Conservation (phyloP, 2,329 filamentous ascomycete genomes). For the Phaeoacremonium minimum region DNA sequence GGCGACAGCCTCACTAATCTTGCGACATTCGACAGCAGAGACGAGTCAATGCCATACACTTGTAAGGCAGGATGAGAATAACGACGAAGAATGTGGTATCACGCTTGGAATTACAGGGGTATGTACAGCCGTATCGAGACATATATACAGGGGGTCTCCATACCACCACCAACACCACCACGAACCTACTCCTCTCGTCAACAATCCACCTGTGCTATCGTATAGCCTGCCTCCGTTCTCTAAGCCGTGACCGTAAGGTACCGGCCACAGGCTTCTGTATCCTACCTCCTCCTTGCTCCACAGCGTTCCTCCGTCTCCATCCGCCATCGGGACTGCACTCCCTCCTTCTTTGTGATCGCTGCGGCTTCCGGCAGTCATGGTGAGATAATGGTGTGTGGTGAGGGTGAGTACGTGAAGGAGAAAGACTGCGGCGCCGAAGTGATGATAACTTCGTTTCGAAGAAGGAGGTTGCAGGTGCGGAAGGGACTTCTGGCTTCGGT, state of each 20-base stretch:
- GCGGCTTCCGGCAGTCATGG: neutral
- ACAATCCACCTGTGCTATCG: neutral
- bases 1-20: too few relatives aligned
- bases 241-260: neutral
- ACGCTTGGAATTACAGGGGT: neutral
- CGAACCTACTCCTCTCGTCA: neutral
- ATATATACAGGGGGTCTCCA: neutral
- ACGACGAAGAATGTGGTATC: too few relatives aligned
- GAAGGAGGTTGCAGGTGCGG: slow-evolving; percentile 22
- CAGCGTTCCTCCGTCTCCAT: neutral
- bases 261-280: neutral
- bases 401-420: slow-evolving; percentile 4
- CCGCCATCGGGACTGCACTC: neutral
- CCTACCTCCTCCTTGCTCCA: neutral
- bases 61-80: too few relatives aligned
- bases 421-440: slow-evolving; percentile 13
- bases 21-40: too few relatives aligned
- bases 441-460: slow-evolving; percentile 23
- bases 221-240: neutral
- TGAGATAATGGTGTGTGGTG: slow-evolving; percentile 5
- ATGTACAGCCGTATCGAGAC: neutral
- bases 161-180: neutral
- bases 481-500: slow-evolving; percentile 27
- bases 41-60: too few relatives aligned
- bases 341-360: neutral